Base-by-base conservation (phyloP, 192 early-diverging fungal genomes). In the Coemansia sp. region DNA sequence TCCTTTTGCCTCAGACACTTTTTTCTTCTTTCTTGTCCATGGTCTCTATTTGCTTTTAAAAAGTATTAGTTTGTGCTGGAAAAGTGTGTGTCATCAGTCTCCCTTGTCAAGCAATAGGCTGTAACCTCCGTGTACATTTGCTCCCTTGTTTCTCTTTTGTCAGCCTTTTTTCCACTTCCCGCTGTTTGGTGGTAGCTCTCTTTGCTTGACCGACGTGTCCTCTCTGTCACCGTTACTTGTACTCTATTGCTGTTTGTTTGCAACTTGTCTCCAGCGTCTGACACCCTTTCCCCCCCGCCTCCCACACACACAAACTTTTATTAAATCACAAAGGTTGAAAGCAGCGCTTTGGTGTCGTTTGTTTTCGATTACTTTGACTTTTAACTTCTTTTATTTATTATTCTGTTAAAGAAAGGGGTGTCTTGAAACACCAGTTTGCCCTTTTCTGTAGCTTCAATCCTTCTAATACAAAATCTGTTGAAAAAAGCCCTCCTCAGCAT, bases 291-390 rank as follows among this genome's bases (percentile, higher is more conserved):
- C n/a, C 33, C 30, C 55, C 32, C 33, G 10, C 49, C 16, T 22
- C 52, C 52, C 22, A 25, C 52, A 55, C 52, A 55, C 52, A 29
- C 52, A 28, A 17, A 11, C 17, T n/a, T 30, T 22, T 29, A 25
- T 55, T 55, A 55, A 22, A 20, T 20, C 20, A 25, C 5, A 20
- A 28, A 52, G 5, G 11, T 34, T 56, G 29, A 56, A 32, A 56
- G 55, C 32, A 56, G 55, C 55, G 31, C 32, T 30, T 56, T 18
- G 18, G 56, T 58, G 60, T 49, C 45, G 60, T 42, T 62, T 62
- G 45, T 62, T 51, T 45, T 62, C 60, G 12, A 22, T 49, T n/a
- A 34, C 22, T 17, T 3, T 17, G 2, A n/a, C 34, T 38, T 20
- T 58, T 58, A 18, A 3, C 22, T 2, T 7, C 55, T 56, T 56